Evolutionary conservation across 371 early-diverging fungal species (phyloP).

Genomic region (Nematocida major): DNA sequence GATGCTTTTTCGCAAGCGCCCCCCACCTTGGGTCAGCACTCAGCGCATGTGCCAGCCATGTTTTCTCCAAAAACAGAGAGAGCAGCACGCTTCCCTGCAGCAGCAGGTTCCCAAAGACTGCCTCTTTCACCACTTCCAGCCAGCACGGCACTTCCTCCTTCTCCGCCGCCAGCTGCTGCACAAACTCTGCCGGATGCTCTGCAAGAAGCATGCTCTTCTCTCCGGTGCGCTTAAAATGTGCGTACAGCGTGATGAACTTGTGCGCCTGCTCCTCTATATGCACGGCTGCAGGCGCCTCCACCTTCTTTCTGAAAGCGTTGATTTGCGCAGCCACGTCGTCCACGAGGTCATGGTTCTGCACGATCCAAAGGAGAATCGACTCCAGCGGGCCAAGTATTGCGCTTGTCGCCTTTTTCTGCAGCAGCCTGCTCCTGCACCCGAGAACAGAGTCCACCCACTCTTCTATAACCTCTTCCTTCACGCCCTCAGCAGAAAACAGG

Average conservation of each 20-base stretch:
- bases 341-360: neutral
- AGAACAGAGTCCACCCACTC: neutral
- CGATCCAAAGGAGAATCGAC: neutral
- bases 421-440: neutral
- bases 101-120: neutral
- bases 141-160: neutral
- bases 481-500: neutral
- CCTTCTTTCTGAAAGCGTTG: neutral
- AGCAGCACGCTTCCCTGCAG: neutral
- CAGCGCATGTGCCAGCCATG: neutral
- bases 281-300: no score
- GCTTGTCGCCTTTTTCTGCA: neutral
- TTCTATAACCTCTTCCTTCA: neutral
- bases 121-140: neutral
- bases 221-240: slow-evolving; percentile 22
- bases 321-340: neutral
- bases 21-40: neutral
- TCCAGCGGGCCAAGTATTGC: neutral
- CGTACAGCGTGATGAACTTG: neutral
- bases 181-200: slow-evolving; percentile 9
- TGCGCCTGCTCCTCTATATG: neutral
- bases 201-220: neutral
- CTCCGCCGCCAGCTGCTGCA: neutral
- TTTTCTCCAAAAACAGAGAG: neutral
- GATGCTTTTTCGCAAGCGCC: neutral